A percentile compares a stretch with the other conserved stretches of the same genome.
phyloP scores from a whole-genome alignment of 306 rosid species.

The Prunus kanzakura region DNA sequence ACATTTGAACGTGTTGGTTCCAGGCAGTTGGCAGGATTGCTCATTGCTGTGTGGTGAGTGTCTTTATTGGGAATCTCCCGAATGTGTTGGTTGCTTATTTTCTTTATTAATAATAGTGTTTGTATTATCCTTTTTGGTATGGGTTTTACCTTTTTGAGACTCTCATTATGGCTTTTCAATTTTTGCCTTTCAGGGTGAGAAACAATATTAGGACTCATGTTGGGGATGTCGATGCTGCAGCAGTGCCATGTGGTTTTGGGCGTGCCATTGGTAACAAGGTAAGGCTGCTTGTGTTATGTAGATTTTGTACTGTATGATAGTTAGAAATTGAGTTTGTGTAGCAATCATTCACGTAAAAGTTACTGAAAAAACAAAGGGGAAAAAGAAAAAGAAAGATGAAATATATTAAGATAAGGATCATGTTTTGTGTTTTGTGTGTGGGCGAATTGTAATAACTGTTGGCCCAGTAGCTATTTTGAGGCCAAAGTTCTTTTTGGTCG shows the following conservation, averaged over 20 bases:
- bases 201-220: constrained; percentile 57
- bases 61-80: constrained; percentile 13
- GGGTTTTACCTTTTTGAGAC: constrained; percentile 17
- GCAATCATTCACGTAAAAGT: neutral
- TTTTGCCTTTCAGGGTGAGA: constrained; percentile 68
- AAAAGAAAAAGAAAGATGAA: neutral
- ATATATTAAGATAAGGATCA: neutral
- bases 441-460: neutral
- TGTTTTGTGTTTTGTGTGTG: neutral
- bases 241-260: constrained; percentile 99
- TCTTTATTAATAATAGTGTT: constrained; percentile 16
- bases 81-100: neutral
- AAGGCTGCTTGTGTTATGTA: constrained; percentile 21
- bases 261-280: constrained; percentile 99
- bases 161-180: constrained; percentile 28
- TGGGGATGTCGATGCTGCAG: constrained; percentile 96
- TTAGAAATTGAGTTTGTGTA: neutral
- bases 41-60: constrained; percentile 86
- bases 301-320: constrained; percentile 5
- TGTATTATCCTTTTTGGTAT: neutral
- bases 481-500: neutral
- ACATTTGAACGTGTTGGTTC: constrained; percentile 92
- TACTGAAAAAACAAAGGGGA: neutral
- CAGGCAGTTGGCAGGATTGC: constrained; percentile 98
- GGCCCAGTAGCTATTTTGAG: neutral